Conservation (phyloP, 1,284 basidiomycete species). For the Paramarasmius palmivorus region DNA sequence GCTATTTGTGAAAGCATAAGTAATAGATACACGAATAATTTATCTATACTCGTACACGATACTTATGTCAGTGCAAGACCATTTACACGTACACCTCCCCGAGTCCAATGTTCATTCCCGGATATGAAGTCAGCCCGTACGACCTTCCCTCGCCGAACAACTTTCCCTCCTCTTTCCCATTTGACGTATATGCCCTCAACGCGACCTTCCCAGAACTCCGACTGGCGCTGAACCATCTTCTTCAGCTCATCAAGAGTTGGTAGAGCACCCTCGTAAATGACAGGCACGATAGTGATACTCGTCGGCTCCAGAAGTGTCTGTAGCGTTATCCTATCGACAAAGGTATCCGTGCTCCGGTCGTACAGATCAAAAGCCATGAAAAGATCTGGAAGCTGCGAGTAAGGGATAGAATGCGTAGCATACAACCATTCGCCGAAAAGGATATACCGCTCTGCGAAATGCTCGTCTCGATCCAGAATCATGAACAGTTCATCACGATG, state of each 20-base stretch:
- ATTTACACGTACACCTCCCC: conserved; percentile 44
- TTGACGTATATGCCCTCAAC: conserved; percentile 65
- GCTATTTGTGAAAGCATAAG: conserved; percentile 8
- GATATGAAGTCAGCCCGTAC: conserved; percentile 65
- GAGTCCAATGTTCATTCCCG: conserved; percentile 65
- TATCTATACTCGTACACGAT: neutral
- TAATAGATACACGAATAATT: neutral
- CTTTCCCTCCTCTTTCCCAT: conserved; percentile 42
- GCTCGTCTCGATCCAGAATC: conserved; percentile 48
- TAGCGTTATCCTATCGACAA: conserved; percentile 40
- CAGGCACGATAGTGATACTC: conserved; percentile 43
- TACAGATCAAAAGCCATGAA: conserved; percentile 65
- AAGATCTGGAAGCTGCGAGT: conserved; percentile 49
- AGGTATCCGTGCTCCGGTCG: conserved; percentile 47
- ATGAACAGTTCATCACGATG: conserved; percentile 44
- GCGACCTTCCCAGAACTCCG: conserved; percentile 49
- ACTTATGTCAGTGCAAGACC: conserved; percentile 19
- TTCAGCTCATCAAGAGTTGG: conserved; percentile 38
- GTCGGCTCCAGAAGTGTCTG: conserved; percentile 36
- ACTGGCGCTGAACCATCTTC: conserved; percentile 43
- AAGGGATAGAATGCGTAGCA: conserved; percentile 61
- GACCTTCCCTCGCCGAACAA: conserved; percentile 52
- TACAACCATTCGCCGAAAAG: conserved; percentile 67
- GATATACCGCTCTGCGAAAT: conserved; percentile 57
- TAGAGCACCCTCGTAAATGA: conserved; percentile 42